Evolutionary conservation across 495 filamentous ascomycete genomes (phyloP), one percentile per base, ranked within the genome.

Genomic region (Tuber magnatum): DNA sequence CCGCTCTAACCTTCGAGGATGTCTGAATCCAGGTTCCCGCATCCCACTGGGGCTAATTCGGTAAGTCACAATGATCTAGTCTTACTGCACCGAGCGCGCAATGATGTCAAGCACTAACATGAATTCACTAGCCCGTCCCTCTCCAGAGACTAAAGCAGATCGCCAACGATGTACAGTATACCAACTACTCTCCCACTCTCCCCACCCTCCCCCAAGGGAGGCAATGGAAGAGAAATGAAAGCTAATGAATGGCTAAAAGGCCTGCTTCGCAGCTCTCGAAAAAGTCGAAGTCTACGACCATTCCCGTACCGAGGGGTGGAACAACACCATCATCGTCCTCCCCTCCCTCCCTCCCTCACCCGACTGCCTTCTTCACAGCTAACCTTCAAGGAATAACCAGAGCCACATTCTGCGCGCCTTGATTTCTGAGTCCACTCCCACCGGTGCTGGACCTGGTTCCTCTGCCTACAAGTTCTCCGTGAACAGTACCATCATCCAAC

Each of bases 401-500:
- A 95, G 93, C 86, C 88, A 88, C 61, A 92, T 96, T 86, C 92
- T 99, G 74, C 90, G 92, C 82, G 87, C 90, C 71, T 86, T 98
- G 74, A 93, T 97, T 84, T 87, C 91, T 74, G 94, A 97, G 80
- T 91, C 93, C 65, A 69, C 73, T 41, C 70, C 80, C 61, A 86
- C 85, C 69, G 81, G 84, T 71, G 75, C 84, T n/a, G 75, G 73
- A 69, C 87, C 86, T 74, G 83, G 88, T 38, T 74, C 79, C n/a
- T 75, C 79, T 24, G 84, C 85, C 24, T 96, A 90, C 87, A 97
- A 97, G 84, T 99, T 92, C 85, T 91, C 92, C 76, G 93, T 97
- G 83, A 97, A 96, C 87, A 96, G 92, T 87, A 98, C 94, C 78
- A 97, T 98, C 83, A 95, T 99, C 76, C 95, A 99, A 84, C 94